Evolutionary conservation across 768 basidiomycete genomes (phyloP).

Genomic region (Boletus tylopilopsis): DNA sequence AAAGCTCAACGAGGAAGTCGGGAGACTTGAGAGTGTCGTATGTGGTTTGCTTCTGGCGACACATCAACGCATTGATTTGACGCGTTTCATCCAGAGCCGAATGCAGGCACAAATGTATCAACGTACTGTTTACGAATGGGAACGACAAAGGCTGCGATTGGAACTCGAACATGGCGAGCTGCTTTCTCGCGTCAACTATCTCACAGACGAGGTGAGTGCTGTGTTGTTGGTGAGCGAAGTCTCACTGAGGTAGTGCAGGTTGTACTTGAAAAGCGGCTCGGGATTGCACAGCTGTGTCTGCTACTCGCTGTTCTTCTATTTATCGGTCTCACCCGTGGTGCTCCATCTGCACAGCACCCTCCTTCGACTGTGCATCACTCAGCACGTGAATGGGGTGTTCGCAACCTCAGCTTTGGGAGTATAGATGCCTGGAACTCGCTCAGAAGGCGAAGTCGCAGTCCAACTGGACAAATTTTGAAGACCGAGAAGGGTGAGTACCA

Average conservation of each 20-base stretch:
- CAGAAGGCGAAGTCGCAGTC: conserved; percentile 30
- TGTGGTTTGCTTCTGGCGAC: conserved; percentile 27
- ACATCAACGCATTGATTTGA: neutral
- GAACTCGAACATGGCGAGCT: conserved; percentile 72
- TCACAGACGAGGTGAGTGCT: conserved; percentile 71
- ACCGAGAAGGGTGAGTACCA: conserved; percentile 12
- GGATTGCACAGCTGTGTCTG: conserved; percentile 83
- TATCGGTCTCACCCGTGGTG: conserved; percentile 79
- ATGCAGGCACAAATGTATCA: conserved; percentile 67
- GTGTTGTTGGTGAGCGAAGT: neutral
- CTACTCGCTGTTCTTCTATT: conserved; percentile 82
- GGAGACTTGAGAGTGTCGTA: conserved; percentile 71
- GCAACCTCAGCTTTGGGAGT: conserved; percentile 55
- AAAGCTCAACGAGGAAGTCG: conserved; percentile 73
- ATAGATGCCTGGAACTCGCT: conserved; percentile 33
- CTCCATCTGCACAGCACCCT: conserved; percentile 33
- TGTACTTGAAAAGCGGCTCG: conserved; percentile 82
- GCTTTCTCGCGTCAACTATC: conserved; percentile 62
- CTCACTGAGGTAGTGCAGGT: conserved; percentile 45
- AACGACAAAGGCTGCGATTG: conserved; percentile 58
- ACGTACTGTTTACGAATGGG: conserved; percentile 63
- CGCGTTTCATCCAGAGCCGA: conserved; percentile 44
- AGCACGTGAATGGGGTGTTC: conserved; percentile 52
- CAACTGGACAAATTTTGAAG: conserved; percentile 17
- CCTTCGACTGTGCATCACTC: conserved; percentile 17